Evolutionary conservation across 345 rosid genomes (phyloP).

Genomic region (Populus tremula): DNA sequence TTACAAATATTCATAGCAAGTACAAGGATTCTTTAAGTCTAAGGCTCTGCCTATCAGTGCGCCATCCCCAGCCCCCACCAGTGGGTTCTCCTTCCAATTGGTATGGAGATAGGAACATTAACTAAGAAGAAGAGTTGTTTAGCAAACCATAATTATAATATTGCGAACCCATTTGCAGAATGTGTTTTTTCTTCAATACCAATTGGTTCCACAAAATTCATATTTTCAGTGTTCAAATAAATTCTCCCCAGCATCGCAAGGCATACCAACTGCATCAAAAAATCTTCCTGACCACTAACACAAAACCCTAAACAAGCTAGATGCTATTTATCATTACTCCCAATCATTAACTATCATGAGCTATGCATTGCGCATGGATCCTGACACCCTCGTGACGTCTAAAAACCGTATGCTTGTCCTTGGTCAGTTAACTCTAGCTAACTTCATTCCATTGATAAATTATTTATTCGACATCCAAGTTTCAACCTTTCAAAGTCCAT

Average conservation of each 20-base stretch:
- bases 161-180: neutral
- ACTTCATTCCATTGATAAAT: no score
- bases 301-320: neutral
- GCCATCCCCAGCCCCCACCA: neutral
- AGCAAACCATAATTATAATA: neutral
- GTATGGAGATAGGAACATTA: neutral
- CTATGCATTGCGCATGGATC: neutral
- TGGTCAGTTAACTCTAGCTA: neutral
- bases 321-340: neutral
- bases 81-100: neutral
- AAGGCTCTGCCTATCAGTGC: neutral
- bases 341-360: neutral
- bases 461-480: neutral
- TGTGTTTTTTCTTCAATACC: neutral
- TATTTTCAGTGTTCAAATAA: neutral
- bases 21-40: neutral
- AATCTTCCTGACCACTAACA: neutral
- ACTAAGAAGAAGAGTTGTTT: neutral
- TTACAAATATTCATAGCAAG: neutral
- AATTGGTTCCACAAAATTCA: neutral
- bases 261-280: no score
- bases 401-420: neutral
- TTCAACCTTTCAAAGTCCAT: neutral
- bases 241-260: neutral
- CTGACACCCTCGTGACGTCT: neutral